Evolutionary conservation across 345 rosid species (phyloP).

Genomic region (Laguncularia racemosa): DNA sequence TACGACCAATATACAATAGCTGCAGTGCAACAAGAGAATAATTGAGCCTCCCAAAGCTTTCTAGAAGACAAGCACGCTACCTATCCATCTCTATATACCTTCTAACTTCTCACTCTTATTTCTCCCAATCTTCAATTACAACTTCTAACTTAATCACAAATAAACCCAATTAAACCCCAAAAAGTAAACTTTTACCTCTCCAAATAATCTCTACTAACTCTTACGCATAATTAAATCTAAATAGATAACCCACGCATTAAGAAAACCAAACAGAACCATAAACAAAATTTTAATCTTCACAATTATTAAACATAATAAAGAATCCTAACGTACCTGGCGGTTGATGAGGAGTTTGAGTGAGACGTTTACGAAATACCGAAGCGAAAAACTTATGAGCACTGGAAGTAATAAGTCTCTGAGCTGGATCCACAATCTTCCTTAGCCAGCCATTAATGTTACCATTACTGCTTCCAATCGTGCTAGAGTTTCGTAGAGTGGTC

Average conservation of each 20-base stretch:
- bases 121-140: too few species aligned
- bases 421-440: constrained; percentile 87
- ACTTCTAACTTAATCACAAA: too few species aligned
- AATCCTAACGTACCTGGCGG: constrained; percentile 1
- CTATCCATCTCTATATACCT: too few species aligned
- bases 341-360: constrained; percentile 33
- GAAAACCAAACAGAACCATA: not conserved
- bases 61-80: too few species aligned
- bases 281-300: not conserved
- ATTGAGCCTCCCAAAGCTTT: too few species aligned
- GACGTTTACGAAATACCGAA: constrained; percentile 72
- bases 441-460: constrained; percentile 51
- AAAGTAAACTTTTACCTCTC: too few species aligned
- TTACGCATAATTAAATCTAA: too few species aligned
- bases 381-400: constrained; percentile 70
- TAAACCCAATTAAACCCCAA: too few species aligned
- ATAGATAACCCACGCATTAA: not conserved
- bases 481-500: constrained; percentile 34
- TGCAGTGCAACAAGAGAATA: too few species aligned
- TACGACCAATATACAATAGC: too few species aligned
- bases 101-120: too few species aligned
- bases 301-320: not conserved
- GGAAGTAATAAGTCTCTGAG: constrained; percentile 66
- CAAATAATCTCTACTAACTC: too few species aligned
- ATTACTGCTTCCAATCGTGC: constrained; percentile 13